Percentiles rank a stretch among this genome's conserved stretches.
Evolutionary conservation across 371 early-diverging fungal species (phyloP).

Genomic region (Pancytospora philotis): DNA sequence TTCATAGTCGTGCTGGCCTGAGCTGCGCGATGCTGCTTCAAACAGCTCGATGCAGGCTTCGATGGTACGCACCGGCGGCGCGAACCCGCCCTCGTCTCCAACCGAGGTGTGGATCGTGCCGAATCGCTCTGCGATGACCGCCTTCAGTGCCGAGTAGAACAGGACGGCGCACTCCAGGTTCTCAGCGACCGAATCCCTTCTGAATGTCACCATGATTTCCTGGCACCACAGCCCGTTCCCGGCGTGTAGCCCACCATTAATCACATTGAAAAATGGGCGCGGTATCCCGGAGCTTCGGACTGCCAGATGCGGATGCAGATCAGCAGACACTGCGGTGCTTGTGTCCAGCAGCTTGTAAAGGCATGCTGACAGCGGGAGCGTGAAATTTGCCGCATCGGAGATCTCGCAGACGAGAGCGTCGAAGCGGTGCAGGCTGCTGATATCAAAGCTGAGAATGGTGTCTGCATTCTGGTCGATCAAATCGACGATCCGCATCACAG

Average conservation of each 20-base stretch:
- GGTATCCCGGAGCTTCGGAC: constrained; percentile 68
- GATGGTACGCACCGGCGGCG: constrained; percentile 84
- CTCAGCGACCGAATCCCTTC: constrained; percentile 16
- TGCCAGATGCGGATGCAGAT: constrained; percentile 78
- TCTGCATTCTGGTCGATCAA: constrained; percentile 77
- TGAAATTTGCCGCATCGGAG: constrained; percentile 88
- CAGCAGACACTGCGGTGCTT: no score
- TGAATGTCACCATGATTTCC: constrained; percentile 85
- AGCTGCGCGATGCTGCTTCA: constrained; percentile 71
- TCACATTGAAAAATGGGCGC: constrained; percentile 91
- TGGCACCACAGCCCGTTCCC: constrained; percentile 97
- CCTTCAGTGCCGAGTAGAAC: constrained; percentile 82
- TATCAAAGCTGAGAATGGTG: constrained; percentile 67
- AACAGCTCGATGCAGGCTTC: constrained; percentile 85
- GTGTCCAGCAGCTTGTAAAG: constrained; percentile 83
- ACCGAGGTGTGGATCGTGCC: constrained; percentile 76
- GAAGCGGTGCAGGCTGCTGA: constrained; percentile 71
- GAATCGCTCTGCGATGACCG: constrained; percentile 85
- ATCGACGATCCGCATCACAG: constrained; percentile 76
- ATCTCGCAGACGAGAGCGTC: constrained; percentile 80
- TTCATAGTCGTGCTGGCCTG: constrained; percentile 78
- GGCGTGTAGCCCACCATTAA: constrained; percentile 96
- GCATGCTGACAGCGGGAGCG: constrained; percentile 87
- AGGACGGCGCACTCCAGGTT: constrained; percentile 62
- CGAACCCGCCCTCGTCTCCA: constrained; percentile 99